phyloP scores from a whole-genome alignment of 2,329 filamentous ascomycete species.

The Fusarium neocosmosporiellum region DNA sequence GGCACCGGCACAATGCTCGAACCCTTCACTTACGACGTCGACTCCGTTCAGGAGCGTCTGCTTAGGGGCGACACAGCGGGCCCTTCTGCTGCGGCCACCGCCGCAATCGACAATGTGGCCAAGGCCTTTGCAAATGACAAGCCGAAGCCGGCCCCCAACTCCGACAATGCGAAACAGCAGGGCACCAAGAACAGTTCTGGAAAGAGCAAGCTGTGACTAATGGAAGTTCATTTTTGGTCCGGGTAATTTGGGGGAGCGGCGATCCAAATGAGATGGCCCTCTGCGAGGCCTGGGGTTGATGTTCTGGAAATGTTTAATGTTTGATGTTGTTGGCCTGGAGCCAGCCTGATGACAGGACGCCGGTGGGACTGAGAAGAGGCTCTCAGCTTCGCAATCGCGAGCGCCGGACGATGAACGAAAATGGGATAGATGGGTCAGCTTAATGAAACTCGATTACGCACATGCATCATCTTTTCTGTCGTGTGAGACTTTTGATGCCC shows the following conservation, averaged over 20 bases:
- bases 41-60: conserved; percentile 14
- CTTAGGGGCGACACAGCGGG: background rate
- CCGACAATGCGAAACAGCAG: background rate
- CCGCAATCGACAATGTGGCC: background rate
- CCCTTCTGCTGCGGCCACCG: background rate
- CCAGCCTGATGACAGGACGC: background rate
- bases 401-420: background rate
- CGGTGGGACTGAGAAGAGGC: background rate
- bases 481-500: background rate
- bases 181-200: background rate
- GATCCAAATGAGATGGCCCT: background rate
- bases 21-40: conserved; percentile 10
- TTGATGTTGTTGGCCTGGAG: background rate
- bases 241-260: background rate
- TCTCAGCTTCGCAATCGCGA: background rate
- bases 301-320: background rate
- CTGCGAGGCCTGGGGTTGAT: background rate
- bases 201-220: background rate
- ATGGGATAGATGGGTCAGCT: background rate
- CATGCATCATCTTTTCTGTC: background rate
- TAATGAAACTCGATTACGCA: background rate
- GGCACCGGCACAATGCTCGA: background rate
- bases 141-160: background rate
- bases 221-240: background rate
- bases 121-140: background rate